Conservation (phyloP, 176 grass and related monocot species). For the Oryza glumipatula region DNA sequence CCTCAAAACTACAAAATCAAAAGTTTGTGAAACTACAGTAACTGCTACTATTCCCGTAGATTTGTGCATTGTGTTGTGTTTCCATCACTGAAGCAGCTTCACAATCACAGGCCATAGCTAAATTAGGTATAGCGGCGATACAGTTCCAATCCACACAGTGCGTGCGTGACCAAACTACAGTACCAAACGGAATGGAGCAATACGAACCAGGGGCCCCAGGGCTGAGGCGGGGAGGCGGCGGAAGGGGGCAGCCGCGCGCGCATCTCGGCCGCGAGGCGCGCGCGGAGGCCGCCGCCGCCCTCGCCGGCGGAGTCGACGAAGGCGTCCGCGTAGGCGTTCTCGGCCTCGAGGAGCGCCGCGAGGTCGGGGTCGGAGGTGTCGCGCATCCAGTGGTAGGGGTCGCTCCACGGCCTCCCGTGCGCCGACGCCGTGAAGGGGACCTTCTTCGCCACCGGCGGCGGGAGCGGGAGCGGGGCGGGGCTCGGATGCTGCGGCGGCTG, state of each 20-base stretch:
- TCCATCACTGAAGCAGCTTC: too few species aligned
- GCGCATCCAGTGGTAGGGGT: slow-evolving; percentile 91
- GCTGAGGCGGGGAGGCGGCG: slow-evolving; percentile 61
- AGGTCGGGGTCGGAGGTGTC: slow-evolving; percentile 75
- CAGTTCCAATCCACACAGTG: neutral
- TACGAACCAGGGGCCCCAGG: slow-evolving; percentile 81
- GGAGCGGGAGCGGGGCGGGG: neutral
- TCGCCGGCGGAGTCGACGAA: slow-evolving; percentile 63
- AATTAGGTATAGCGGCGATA: neutral
- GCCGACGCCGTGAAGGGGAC: slow-evolving; percentile 71
- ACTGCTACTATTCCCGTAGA: too few species aligned
- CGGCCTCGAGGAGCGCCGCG: slow-evolving; percentile 51
- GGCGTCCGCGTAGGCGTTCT: slow-evolving; percentile 76
- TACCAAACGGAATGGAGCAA: neutral
- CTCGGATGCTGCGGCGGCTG: neutral
- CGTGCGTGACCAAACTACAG: too few species aligned
- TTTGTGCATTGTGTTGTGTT: too few species aligned
- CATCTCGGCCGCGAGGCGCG: slow-evolving; percentile 72
- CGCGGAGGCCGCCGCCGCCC: slow-evolving; percentile 43
- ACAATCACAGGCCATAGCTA: too few species aligned
- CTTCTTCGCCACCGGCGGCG: slow-evolving; percentile 65
- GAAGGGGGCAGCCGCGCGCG: slow-evolving; percentile 64
- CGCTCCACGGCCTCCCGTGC: slow-evolving; percentile 79
- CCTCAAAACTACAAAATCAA: too few species aligned
- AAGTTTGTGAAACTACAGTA: too few species aligned